Base-by-base conservation (phyloP, 305 asterid genomes). In the Fraxinus floribunda region DNA sequence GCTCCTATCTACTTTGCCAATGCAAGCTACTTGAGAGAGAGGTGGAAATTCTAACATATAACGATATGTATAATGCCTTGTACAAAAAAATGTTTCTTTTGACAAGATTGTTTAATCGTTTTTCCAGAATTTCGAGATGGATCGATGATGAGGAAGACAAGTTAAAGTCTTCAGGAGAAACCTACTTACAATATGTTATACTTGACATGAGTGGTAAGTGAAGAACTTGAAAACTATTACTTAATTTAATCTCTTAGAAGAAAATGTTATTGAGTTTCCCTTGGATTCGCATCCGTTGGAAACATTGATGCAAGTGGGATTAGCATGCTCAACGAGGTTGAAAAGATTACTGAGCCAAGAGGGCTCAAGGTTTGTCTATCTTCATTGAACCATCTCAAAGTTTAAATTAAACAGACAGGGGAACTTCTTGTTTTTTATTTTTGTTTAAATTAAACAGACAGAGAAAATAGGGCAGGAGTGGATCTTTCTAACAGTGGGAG, bases 281-380 rank as follows among this genome's bases (percentile, higher is more conserved):
- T 62, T 62, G 72, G 30, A 18, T 62, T 62, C 1, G 4, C 93
- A 95, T 98, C 98, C 52, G 93, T 95, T 4, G 99, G 94, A 9
- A 95, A 94, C 92, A 94, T 95, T 13, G 99, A 95, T 73, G 93
- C 99, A 24, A 95, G 99, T 46, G 99, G 99, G 78, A 92, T 95
- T 46, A 90, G 93, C 90, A 94, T 95, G 99, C 83, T 94, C 8
- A 91, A 95, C 29, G 99, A 95, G 90, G 86, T 93, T 13, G 89
- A 90, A 86, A 94, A 94, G 92, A 88, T 81, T 60, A 68, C 86
- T 1, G 97, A 95, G 30, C 87, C 95, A 78, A 89, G 95, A 90
- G 94, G 91, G 84, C 89, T 92, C 82, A 94, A 91, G 97, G 98
- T 92, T 64, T 1, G 66, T 72, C 68, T 46, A 22, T 18, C 1